Evolutionary conservation across 192 early-diverging fungal genomes (phyloP), one percentile per base, ranked within the genome.

Genomic region (Backusella australiensis): DNA sequence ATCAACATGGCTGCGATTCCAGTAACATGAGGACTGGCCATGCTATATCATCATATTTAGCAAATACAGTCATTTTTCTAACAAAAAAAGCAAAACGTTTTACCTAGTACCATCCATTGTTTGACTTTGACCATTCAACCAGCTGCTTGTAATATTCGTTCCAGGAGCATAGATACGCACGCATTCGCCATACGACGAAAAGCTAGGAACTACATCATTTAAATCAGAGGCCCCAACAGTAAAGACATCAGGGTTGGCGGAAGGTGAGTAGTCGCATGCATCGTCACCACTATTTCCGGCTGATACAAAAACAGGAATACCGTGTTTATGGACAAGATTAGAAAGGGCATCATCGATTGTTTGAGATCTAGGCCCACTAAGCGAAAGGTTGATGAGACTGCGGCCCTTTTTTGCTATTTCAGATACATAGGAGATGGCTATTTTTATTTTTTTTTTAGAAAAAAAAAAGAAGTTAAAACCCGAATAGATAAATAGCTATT

Each of bases 131-230:
- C 26, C 6, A 15, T 53, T 63, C 11, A 79, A 41, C 83, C 82
- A 86, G 34, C 80, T 71, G 36, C 84, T 86, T 3, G 75, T 80
- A 67, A 93, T 88, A 42, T 82, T 75, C 0, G 81, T 78, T 59
- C 91, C 91, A 8, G 91, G 91, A 46, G 84, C 91, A 68, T 89
- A 90, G 19, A 93, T 83, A 34, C 82, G 77, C 34, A 93, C 88
- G 73, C 91, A 93, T 65, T 72, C 41, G 32, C 91, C 91, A 46
- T 67, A 78, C 7, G 89, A 80, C 53, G 80, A 82, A 75, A 90
- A 92, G 14, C 36, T 53, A 39, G 91, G 86, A 9, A 85, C 21
- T 3, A n/a, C 39, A 71, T 89, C 87, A 3, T 74, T 59, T 11
- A 74, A 23, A 42, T 83, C 80, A 9, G 86, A 77, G 3, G 89